These are phyloP conservation scores for Sporothrix sp. DNA, from an alignment of 2,329 filamentous ascomycete genomes.

Conservation along the genomic window DNA sequence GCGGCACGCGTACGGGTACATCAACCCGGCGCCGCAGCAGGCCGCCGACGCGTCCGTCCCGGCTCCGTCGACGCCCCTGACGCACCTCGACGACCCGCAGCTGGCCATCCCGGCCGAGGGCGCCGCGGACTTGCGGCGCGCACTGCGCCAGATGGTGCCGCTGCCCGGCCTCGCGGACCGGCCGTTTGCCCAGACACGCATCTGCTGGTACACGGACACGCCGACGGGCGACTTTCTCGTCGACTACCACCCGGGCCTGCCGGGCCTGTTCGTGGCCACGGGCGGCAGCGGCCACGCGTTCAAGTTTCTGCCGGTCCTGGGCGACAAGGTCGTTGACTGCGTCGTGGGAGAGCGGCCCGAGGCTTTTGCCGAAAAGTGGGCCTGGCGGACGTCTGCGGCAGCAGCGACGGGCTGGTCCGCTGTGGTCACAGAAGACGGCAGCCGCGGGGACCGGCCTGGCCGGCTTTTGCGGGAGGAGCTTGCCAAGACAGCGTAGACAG, in stretches of 20 bases:
- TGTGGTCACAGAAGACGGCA: slow-evolving; percentile 44
- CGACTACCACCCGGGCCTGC: slow-evolving; percentile 54
- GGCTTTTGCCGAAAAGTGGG: slow-evolving; percentile 49
- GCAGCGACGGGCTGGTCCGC: slow-evolving; percentile 23
- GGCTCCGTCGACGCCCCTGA: slow-evolving; percentile 34
- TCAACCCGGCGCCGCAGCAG: slow-evolving; percentile 34
- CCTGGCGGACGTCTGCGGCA: slow-evolving; percentile 47
- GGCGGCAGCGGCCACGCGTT: slow-evolving; percentile 57
- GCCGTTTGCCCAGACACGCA: slow-evolving; percentile 50
- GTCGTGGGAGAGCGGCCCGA: slow-evolving; percentile 36
- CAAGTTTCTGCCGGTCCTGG: slow-evolving; percentile 60
- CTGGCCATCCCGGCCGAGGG: slow-evolving; percentile 50
- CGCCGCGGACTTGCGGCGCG: slow-evolving; percentile 49
- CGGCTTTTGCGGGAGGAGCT: slow-evolving; percentile 38
- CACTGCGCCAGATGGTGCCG: slow-evolving; percentile 52
- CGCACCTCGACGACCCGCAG: slow-evolving; percentile 39
- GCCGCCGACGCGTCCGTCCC: slow-evolving; percentile 23
- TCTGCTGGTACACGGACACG: slow-evolving; percentile 74
- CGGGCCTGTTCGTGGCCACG: slow-evolving; percentile 50
- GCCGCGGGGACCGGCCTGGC: slow-evolving; percentile 38
- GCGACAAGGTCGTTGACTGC: slow-evolving; percentile 50
- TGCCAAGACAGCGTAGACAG: slow-evolving; percentile 25
- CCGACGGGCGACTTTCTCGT: slow-evolving; percentile 61
- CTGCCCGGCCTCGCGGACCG: slow-evolving; percentile 43
- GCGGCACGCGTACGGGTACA: slow-evolving; percentile 59